phyloP scores from a whole-genome alignment of 768 basidiomycete genomes.

The Rhizopogon vulgaris region DNA sequence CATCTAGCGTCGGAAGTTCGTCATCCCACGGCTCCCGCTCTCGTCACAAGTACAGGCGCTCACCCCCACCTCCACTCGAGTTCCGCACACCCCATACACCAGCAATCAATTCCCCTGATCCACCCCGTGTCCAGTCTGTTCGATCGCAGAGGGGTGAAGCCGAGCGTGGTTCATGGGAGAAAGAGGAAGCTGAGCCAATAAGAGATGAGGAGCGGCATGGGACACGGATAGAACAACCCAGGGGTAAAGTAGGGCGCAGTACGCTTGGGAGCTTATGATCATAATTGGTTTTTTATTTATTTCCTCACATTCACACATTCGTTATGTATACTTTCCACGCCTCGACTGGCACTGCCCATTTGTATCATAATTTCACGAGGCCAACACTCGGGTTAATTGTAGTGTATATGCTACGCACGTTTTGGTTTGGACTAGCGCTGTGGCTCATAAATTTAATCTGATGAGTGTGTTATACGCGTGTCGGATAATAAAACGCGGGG shows the following conservation, averaged over 20 bases:
- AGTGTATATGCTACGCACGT: not conserved
- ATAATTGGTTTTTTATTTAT: not conserved
- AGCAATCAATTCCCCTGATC: conserved; percentile 28
- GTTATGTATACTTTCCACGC: not conserved
- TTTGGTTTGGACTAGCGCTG: not conserved
- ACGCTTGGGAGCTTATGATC: not conserved
- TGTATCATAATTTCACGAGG: conserved; percentile 1
- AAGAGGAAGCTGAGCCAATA: conserved; percentile 41
- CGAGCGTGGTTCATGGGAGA: conserved; percentile 30
- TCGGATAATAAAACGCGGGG: not conserved
- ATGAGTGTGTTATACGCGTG: conserved; percentile 16
- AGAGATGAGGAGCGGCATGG: conserved; percentile 45
- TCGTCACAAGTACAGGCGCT: conserved; percentile 22
- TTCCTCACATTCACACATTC: conserved; percentile 1
- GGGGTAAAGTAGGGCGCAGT: conserved; percentile 21
- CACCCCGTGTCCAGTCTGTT: conserved; percentile 5
- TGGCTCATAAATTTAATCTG: not conserved
- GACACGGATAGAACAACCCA: conserved; percentile 32
- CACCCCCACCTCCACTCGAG: conserved; percentile 37
- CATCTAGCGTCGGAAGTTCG: conserved; percentile 41
- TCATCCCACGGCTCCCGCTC: conserved; percentile 16
- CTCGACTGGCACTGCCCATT: not conserved
- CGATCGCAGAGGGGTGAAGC: conserved; percentile 1
- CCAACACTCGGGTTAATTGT: not conserved
- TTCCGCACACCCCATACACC: conserved; percentile 27